phyloP scores from a whole-genome alignment of 1,139 yeast genomes.

The Taphrina deformans region DNA sequence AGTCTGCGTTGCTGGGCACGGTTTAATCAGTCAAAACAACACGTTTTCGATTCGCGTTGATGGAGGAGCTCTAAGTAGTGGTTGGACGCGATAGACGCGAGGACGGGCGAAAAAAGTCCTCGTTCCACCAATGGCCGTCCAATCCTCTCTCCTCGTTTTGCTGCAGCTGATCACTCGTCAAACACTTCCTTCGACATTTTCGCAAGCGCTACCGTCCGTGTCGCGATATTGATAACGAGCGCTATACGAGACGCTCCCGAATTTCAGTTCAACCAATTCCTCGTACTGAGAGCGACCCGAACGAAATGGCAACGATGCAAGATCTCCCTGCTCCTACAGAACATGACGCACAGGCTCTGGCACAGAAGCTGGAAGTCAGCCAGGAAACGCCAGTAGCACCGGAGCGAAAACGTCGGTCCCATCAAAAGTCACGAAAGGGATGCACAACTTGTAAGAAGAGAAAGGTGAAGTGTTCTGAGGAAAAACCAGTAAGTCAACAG shows the following conservation, averaged over 20 bases:
- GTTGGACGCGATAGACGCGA: neutral
- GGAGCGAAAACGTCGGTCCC: conserved; percentile 38
- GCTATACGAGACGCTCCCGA: conserved; percentile 14
- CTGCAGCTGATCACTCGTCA: neutral
- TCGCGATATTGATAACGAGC: conserved; percentile 18
- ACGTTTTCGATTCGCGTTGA: too few relatives aligned
- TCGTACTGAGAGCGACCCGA: conserved; percentile 16
- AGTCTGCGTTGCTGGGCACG: neutral
- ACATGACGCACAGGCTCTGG: conserved; percentile 9
- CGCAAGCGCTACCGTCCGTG: neutral
- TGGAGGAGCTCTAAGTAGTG: neutral
- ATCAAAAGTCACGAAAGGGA: conserved; percentile 44
- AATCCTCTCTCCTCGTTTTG: neutral
- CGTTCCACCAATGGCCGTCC: neutral
- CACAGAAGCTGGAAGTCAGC: conserved; percentile 2
- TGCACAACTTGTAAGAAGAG: conserved; percentile 52
- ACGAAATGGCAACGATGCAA: conserved; percentile 2
- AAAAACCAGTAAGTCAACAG: conserved; percentile 44
- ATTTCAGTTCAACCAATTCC: neutral
- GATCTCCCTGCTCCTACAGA: conserved; percentile 13
- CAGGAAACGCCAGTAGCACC: conserved; percentile 8
- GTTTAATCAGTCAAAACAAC: conserved; percentile 4
- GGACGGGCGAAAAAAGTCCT: too few relatives aligned
- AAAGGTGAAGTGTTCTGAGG: conserved; percentile 54
- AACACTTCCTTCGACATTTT: conserved; percentile 6